These are phyloP conservation scores for Cladosporium sphaerospermum DNA, from an alignment of 2,329 filamentous ascomycete species.

Conservation along the genomic window DNA sequence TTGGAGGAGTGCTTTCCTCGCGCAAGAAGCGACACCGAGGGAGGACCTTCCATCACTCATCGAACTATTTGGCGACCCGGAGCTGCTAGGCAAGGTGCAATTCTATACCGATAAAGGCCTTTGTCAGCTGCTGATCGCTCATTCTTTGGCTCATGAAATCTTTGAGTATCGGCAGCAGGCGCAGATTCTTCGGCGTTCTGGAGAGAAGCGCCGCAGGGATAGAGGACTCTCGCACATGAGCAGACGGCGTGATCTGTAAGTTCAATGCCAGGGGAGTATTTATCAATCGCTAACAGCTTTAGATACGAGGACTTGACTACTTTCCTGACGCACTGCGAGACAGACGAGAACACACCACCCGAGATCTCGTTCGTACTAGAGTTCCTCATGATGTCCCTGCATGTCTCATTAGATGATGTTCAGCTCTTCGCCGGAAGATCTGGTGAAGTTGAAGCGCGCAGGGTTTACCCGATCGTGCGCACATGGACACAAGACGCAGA, in stretches of 20 bases:
- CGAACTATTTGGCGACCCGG: conserved; percentile 32
- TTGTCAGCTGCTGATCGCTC: conserved; percentile 56
- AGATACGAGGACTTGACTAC: conserved; percentile 18
- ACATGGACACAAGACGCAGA: conserved; percentile 50
- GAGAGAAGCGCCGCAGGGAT: conserved; percentile 17
- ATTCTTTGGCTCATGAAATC: conserved; percentile 47
- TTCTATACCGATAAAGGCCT: conserved; percentile 45
- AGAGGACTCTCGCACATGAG: conserved; percentile 21
- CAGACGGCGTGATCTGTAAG: conserved; percentile 17
- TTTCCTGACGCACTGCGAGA: conserved; percentile 18
- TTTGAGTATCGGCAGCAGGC: conserved; percentile 54
- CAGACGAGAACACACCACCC: conserved; percentile 21
- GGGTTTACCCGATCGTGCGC: conserved; percentile 49
- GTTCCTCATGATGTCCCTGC: conserved; percentile 55
- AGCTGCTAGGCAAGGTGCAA: conserved; percentile 34
- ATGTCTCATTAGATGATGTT: conserved; percentile 56
- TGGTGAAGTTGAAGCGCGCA: conserved; percentile 56
- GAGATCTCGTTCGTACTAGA: conserved; percentile 34
- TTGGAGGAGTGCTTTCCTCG: conserved; percentile 56
- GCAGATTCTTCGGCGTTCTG: conserved; percentile 23
- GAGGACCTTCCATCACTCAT: conserved; percentile 42
- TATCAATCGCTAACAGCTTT: neutral
- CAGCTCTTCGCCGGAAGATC: conserved; percentile 60
- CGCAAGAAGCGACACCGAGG: conserved; percentile 23
- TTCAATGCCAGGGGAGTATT: neutral